These are phyloP conservation scores for Diaporthe sp. DNA, from an alignment of 2,329 filamentous ascomycete species.

Conservation along the genomic window DNA sequence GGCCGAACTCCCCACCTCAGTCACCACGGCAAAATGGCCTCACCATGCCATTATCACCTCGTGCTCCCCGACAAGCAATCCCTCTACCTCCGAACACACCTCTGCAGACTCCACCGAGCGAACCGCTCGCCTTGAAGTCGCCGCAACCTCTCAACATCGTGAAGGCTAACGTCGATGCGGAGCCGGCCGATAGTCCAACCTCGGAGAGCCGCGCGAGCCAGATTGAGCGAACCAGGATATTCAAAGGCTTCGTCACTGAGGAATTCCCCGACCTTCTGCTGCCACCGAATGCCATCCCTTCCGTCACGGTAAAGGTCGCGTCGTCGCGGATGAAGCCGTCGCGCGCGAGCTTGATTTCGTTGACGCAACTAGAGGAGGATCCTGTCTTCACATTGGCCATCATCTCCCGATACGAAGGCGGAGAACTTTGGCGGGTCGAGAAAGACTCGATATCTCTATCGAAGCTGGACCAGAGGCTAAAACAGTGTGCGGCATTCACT, in stretches of 20 bases:
- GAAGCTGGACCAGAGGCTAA: slow-evolving; percentile 86
- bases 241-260: slow-evolving; percentile 83
- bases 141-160: slow-evolving; percentile 57
- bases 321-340: slow-evolving; percentile 97
- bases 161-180: slow-evolving; percentile 50
- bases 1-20: slow-evolving; percentile 75
- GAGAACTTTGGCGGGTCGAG: slow-evolving; percentile 93
- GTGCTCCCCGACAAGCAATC: slow-evolving; percentile 80
- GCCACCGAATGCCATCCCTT: slow-evolving; percentile 88
- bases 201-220: slow-evolving; percentile 53
- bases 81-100: slow-evolving; percentile 80
- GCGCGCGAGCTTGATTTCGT: slow-evolving; percentile 83
- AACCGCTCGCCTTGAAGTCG: slow-evolving; percentile 54
- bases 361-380: slow-evolving; percentile 88
- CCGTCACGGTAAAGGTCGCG: slow-evolving; percentile 87
- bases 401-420: slow-evolving; percentile 80
- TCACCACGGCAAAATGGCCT: slow-evolving; percentile 70
- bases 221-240: slow-evolving; percentile 69
- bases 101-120: slow-evolving; percentile 66
- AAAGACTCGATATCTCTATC: slow-evolving; percentile 88
- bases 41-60: slow-evolving; percentile 70
- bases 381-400: slow-evolving; percentile 94
- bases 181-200: slow-evolving; percentile 48
- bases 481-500: slow-evolving; percentile 78
- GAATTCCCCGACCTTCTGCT: slow-evolving; percentile 89